A percentile compares a stretch with the other conserved stretches of the same genome.
Evolutionary conservation across 306 rosid species (phyloP).

Genomic region (Vachellia collinsii): DNA sequence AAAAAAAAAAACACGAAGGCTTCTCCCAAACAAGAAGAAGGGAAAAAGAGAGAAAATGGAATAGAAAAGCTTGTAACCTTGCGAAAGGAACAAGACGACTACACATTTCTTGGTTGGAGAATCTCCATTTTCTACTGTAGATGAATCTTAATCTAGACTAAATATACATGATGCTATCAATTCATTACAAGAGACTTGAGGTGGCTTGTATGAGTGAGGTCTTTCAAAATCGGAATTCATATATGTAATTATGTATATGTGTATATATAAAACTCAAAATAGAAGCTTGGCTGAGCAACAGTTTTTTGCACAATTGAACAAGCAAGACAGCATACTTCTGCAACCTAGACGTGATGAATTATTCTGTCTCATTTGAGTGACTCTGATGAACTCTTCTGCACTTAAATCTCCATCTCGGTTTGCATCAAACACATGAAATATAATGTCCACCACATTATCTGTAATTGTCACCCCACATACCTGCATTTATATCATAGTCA

Average conservation of each 20-base stretch:
- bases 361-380: slow-evolving; percentile 55
- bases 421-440: slow-evolving; percentile 74
- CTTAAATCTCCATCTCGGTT: slow-evolving; percentile 68
- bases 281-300: slow-evolving; percentile 48
- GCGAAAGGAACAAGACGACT: slow-evolving; percentile 26
- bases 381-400: slow-evolving; percentile 66
- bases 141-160: slow-evolving; percentile 15
- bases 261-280: slow-evolving; percentile 15
- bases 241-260: too few relatives aligned
- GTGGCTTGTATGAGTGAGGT: slow-evolving; percentile 12
- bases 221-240: neutral
- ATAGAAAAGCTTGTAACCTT: neutral
- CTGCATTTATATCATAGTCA: slow-evolving; percentile 38
- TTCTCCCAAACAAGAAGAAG: neutral
- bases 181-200: slow-evolving; percentile 20
- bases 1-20: slow-evolving; percentile 6
- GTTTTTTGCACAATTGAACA: slow-evolving; percentile 53
- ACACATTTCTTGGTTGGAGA: slow-evolving; percentile 32
- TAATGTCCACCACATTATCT: slow-evolving; percentile 61
- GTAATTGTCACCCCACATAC: slow-evolving; percentile 69
- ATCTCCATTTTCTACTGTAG: slow-evolving; percentile 2
- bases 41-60: neutral
- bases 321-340: slow-evolving; percentile 58
- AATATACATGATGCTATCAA: neutral
- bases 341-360: slow-evolving; percentile 35